Base-by-base conservation (phyloP, 352 stramenopile genomes). In the Aphanomyces euteiches region DNA sequence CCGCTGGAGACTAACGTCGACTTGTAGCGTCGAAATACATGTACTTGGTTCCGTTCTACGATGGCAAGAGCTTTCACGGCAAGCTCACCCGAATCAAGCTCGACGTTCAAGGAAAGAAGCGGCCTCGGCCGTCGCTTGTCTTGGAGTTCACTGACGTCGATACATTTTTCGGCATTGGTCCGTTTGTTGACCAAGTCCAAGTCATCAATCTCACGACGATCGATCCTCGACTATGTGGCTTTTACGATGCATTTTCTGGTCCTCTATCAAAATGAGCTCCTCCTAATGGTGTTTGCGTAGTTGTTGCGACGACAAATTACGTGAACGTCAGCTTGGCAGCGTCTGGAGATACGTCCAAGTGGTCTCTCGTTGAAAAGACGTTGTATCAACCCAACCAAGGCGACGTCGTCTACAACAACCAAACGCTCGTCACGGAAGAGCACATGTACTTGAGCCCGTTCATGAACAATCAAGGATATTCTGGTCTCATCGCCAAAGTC, bases 111-210 rank as follows among this genome's bases (percentile, higher is more conserved):
- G 84, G 84, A 36, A 90, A 89, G 56, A 93, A 93, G 54, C 80
- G 84, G 0, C 84, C 85, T 40, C 81, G 85, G 1, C 84, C 84
- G 7, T 84, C 85, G 43, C 80, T 81, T 15, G 91, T 90, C 40
- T 82, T 84, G 47, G 85, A 93, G 54, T 90, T 93, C 69, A 93
- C 84, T 45, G 82, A 91, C 69, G 90, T 92, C 64, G 80, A 90
- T 8, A 84, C 84, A 0, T 67, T 57, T 0, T 74, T 89, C 7
- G 85, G 85, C 7, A 83, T 90, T 43, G 85, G 85, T 0, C 85
- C 85, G 13, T 93, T 90, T 73, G 36, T 67, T 10, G 74, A 72
- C 15, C 85, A 93, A 67, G 74, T 91, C 7, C 19, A 73, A 19
- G 74, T 88, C 19, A 81, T 93, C 64, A 76, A 93, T 40, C 72